Evolutionary conservation across 495 filamentous ascomycete genomes (phyloP).

Genomic region (Hyaloscypha hepaticicola): DNA sequence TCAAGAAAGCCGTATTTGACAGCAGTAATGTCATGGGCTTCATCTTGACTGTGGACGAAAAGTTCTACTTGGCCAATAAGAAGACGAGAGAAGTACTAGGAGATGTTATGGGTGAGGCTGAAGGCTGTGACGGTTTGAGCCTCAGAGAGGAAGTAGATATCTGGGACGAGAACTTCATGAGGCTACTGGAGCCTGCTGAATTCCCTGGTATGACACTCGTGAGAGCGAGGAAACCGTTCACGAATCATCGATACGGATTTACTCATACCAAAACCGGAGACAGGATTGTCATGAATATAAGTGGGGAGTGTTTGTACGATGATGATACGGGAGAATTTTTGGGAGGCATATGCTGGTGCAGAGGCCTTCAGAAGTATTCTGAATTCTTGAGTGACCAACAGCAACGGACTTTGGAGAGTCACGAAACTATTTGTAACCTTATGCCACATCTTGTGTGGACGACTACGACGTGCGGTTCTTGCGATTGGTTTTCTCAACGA

Average conservation of each 20-base stretch:
- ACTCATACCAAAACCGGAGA: constrained; percentile 42
- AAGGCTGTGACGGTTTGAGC: constrained; percentile 7
- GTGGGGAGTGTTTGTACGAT: constrained; percentile 56
- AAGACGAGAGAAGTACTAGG: constrained; percentile 12
- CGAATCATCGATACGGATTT: constrained; percentile 54
- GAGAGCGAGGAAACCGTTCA: constrained; percentile 50
- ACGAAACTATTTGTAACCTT: constrained; percentile 64
- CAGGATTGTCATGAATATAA: constrained; percentile 50
- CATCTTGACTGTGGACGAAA: constrained; percentile 14
- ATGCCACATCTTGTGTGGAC: constrained; percentile 71
- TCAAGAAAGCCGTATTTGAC: constrained; percentile 17
- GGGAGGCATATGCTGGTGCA: constrained; percentile 60
- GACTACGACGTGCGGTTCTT: constrained; percentile 51
- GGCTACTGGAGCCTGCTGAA: constrained; percentile 49
- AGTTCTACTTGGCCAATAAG: constrained; percentile 11
- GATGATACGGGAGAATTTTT: constrained; percentile 61
- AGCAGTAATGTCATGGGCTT: constrained; percentile 11
- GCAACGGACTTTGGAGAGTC: constrained; percentile 58
- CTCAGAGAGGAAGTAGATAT: constrained; percentile 28
- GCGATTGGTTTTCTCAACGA: constrained; percentile 64
- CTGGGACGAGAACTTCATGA: constrained; percentile 59
- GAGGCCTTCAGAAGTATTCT: constrained; percentile 57
- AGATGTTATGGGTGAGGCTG: constrained; percentile 16
- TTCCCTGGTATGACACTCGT: constrained; percentile 58
- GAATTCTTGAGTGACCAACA: constrained; percentile 50